Base-by-base conservation (phyloP, 805 yeast species). In the Zygosaccharomyces siamensis region DNA sequence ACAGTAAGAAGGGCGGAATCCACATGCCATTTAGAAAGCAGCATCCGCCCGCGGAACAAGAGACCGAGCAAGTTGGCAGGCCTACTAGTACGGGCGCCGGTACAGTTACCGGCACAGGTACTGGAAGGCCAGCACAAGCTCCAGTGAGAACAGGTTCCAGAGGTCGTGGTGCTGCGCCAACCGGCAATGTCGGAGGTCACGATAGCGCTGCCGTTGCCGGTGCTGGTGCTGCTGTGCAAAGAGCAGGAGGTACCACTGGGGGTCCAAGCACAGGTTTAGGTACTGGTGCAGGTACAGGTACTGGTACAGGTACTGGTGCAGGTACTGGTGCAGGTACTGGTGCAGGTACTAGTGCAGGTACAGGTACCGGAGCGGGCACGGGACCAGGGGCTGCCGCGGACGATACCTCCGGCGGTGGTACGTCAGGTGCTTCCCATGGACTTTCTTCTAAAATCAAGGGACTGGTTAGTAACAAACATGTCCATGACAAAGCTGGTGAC, bases 161-260 rank as follows among this genome's bases (percentile, higher is more conserved):
- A 33, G 37, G 37, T 16, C 37, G 37, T 33, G 37, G 21, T 3
- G 16, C 33, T 6, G 18, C 42, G 24, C 31, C 33, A n/a, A 18
- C 33, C 11, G 33, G 32, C 3, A 16, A 23, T n/a, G 24, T 23
- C 11, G 26, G 26, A 18, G 44, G 44, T 24, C 16, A 23, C 7
- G 16, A 30, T 24, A 30, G 36, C 16, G 44, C 44, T 10, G 44
- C 44, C 11, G 23, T 41, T 16, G 44, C 44, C 8, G 44, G 44
- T 30, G 44, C 44, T 3, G 44, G 24, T 16, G 44, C 36, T 10
- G 44, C 44, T 10, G 44, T 24, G n/a, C 44, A 41, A 24, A 21
- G 44, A 20, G 44, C 36, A 21, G 37, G 37, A 7, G 44, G 44
- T 20, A 14, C 36, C 11, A 14, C 41, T 8, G 30, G 27, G 12